A percentile compares a stretch with the other conserved stretches of the same genome.
phyloP scores from a whole-genome alignment of 208 protist species.

The Crithidia sp. region DNA sequence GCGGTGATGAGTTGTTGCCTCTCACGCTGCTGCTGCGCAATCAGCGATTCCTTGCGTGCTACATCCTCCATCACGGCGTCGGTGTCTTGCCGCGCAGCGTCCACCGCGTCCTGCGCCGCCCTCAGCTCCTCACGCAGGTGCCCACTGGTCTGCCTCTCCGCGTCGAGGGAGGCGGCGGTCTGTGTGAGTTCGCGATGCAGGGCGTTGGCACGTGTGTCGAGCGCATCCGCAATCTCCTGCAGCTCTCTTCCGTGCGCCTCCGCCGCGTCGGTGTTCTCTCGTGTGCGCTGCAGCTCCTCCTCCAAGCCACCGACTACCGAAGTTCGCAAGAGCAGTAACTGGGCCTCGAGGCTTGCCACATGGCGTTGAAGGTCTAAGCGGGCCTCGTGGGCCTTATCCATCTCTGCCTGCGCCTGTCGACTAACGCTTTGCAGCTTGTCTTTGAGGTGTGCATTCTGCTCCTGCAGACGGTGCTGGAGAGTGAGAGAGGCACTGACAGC shows the following conservation, averaged over 20 bases:
- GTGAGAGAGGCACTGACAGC: not conserved
- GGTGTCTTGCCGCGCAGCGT: not conserved
- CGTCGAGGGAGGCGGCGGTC: not conserved
- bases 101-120: conserved; percentile 3
- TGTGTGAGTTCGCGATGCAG: conserved; percentile 5
- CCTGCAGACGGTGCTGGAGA: conserved; percentile 13
- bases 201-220: conserved; percentile 2
- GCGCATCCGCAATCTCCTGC: conserved; percentile 12
- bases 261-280: conserved; percentile 7
- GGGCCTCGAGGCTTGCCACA: conserved; percentile 16
- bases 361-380: conserved; percentile 28
- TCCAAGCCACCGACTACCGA: conserved; percentile 26
- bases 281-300: conserved; percentile 13
- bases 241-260: conserved; percentile 12
- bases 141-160: conserved; percentile 3
- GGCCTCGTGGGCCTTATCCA: conserved; percentile 34
- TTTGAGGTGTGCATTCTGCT: conserved; percentile 31
- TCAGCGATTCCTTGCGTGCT: conserved; percentile 9
- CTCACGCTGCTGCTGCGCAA: conserved; percentile 34
- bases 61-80: not conserved
- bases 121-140: conserved; percentile 20
- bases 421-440: conserved; percentile 27
- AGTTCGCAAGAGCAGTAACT: conserved; percentile 29
- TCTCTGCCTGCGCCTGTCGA: conserved; percentile 32
- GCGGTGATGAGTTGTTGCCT: conserved; percentile 26